phyloP scores from a whole-genome alignment of 306 rosid species.

The Luffa aegyptiaca region DNA sequence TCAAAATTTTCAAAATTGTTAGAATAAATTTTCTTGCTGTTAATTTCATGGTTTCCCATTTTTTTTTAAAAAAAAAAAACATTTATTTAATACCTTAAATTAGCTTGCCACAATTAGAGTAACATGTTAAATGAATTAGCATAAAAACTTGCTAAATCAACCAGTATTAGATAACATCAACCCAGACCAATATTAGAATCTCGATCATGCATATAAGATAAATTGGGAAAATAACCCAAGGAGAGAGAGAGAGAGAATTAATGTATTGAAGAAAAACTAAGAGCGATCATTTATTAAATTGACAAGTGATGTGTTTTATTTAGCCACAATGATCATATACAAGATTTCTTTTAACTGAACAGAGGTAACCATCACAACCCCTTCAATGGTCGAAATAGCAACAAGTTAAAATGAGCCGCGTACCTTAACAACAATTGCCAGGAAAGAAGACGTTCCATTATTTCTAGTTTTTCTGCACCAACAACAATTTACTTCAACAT shows the following conservation, averaged over 20 bases:
- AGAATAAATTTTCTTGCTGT: no score
- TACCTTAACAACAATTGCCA: not conserved
- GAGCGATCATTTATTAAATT: not conserved
- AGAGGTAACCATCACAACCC: not conserved
- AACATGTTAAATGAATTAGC: no score
- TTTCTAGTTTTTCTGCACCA: conserved; percentile 1
- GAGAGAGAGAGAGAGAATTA: not conserved
- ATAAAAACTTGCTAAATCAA: no score
- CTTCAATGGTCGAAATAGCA: not conserved
- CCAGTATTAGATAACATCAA: no score
- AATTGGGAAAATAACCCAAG: not conserved
- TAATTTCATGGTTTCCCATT: not conserved
- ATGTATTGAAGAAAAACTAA: not conserved
- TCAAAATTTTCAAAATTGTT: no score
- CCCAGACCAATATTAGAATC: not conserved
- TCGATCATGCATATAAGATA: not conserved
- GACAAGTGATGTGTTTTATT: not conserved
- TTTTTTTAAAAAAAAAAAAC: no score
- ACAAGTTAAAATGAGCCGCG: not conserved
- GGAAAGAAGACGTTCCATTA: not conserved
- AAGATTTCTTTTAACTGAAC: not conserved
- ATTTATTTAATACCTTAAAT: no score
- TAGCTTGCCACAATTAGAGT: not conserved
- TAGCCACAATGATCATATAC: not conserved
- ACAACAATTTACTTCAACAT: not conserved